Conservation (phyloP, 2,329 filamentous ascomycete genomes). For the Exserohilum turcica region DNA sequence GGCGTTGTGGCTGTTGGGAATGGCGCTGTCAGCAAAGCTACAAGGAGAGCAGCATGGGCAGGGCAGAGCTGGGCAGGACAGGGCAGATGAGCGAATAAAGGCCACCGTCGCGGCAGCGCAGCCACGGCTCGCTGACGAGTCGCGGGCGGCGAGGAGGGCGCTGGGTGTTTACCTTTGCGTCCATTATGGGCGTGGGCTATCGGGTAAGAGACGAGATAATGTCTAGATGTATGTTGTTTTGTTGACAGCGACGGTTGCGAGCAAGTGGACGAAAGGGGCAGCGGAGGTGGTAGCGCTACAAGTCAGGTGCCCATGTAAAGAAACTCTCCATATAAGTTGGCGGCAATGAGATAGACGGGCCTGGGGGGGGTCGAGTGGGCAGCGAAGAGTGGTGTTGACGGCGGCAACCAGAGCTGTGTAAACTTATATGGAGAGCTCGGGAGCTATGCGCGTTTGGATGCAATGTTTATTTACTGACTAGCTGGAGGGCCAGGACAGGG, state of each 20-base stretch:
- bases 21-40: conserved; percentile 24
- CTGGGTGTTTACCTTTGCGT: conserved; percentile 50
- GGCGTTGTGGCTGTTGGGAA: conserved; percentile 69
- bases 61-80: conserved; percentile 10
- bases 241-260: conserved; percentile 27
- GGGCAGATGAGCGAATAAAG: conserved; percentile 2
- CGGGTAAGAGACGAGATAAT: conserved; percentile 25
- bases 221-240: conserved; percentile 17
- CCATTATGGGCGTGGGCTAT: conserved; percentile 43
- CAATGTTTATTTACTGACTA: conserved; percentile 20
- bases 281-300: conserved; percentile 39
- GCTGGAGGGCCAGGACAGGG: conserved; percentile 11
- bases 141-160: conserved; percentile 4
- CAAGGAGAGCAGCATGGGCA: conserved; percentile 5
- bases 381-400: conserved; percentile 35
- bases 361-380: conserved; percentile 33
- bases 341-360: conserved; percentile 47
- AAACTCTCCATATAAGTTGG: conserved; percentile 50
- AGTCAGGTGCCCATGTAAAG: conserved; percentile 45
- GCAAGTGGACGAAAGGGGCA: conserved; percentile 34
- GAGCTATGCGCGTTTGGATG: conserved; percentile 19
- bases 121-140: conserved; percentile 1
- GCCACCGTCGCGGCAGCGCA: conserved; percentile 5
- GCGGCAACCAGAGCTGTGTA: conserved; percentile 21
- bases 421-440: conserved; percentile 34